Evolutionary conservation across 176 grass and related monocot species (phyloP), one percentile per base, ranked within the genome.

Genomic region (Zoysia japonica): DNA sequence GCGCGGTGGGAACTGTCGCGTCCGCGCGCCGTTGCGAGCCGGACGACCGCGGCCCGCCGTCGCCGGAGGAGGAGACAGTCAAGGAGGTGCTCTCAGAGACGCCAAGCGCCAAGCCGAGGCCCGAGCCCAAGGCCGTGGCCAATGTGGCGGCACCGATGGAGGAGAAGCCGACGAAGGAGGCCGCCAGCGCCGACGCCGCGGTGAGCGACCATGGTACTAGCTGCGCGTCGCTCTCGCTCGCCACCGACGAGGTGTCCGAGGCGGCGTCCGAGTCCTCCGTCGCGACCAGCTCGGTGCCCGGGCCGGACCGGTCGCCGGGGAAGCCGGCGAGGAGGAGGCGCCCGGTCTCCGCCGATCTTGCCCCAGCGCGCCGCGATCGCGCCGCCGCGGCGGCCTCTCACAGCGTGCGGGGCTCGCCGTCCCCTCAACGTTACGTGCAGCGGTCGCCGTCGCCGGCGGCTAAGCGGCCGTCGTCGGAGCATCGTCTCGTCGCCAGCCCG

Each of bases 21-120:
- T 14, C 61, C 54, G 7, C 49, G 9, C 48, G 66, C 47, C 63
- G 68, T 12, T 63, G 78, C 67, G 69, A 47, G 60, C 48, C 46
- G 67, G 89, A 82, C 52, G 49, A 82, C 76, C 64, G 84, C 53
- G 75, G 82, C 61, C 85, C 79, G 47, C 86, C 85, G 56, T 79
- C 87, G 2, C 79, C 85, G 74, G 94, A 85, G 80, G 94, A 90
- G 83, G 94, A 97, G 87, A 92, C 84, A 42, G 94, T 97, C 19
- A 97, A 97, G 83, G 94, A 97, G 81, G 94, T 97, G 67, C 85
- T 94, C 47, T 94, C 89, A 1, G 94, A 90, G 84, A 97, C 91
- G 0, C 81, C 81, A 53, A 90, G 71, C 45, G 6, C 76, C 5
- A 88, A 85, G 76, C 41, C 45, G 15, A 45, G 56, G 36, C n/a